These are phyloP conservation scores for Fusarium pseudograminearum DNA, from an alignment of 2,329 filamentous ascomycete species.

Conservation along the genomic window DNA sequence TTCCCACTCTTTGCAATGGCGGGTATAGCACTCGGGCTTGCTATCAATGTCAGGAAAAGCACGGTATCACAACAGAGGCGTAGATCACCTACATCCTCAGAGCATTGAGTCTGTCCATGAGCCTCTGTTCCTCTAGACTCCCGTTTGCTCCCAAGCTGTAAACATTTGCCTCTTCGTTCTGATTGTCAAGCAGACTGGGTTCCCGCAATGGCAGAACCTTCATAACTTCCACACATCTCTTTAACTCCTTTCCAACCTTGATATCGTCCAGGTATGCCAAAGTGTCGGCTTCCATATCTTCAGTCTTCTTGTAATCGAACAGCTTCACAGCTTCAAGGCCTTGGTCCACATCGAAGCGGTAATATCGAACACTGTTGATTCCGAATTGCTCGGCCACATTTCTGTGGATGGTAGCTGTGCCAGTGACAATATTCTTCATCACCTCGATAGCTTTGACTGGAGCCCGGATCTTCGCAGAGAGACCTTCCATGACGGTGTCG, in stretches of 20 bases:
- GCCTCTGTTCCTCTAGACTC: background rate
- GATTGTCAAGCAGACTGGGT: background rate
- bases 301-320: background rate
- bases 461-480: background rate
- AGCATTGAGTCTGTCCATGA: background rate
- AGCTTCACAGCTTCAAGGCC: background rate
- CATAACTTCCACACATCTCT: background rate
- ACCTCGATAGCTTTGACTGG: background rate
- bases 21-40: background rate
- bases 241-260: background rate
- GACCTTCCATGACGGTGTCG: background rate
- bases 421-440: background rate
- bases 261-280: background rate
- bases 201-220: background rate
- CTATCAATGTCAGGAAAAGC: background rate
- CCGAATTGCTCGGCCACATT: background rate
- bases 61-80: too few relatives aligned
- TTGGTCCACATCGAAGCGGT: background rate
- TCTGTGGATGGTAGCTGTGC: background rate
- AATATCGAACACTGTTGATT: background rate
- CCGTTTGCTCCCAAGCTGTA: background rate
- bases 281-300: background rate
- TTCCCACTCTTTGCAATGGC: slow-evolving; percentile 3
- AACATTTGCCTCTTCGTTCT: background rate
- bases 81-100: slow-evolving; percentile 3